These are phyloP conservation scores for Artemisia argyi DNA, from an alignment of 129 eudicot species.

Conservation along the genomic window DNA sequence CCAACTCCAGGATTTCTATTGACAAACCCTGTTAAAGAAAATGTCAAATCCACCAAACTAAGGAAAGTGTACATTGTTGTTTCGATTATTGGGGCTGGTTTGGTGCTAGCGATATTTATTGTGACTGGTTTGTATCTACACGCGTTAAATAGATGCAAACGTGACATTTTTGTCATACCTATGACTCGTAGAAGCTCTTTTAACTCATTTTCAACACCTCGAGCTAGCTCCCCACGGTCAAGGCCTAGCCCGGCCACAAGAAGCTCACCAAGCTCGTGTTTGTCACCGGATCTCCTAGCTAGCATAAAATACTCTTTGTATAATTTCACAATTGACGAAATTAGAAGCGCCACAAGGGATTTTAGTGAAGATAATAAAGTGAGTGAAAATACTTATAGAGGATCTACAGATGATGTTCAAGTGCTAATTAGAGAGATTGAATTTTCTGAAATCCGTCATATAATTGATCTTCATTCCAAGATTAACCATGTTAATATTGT, in stretches of 20 bases:
- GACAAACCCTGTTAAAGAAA: slow-evolving; percentile 36
- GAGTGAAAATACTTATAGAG: slow-evolving; percentile 43
- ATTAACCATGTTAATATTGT: slow-evolving; percentile 71
- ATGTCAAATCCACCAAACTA: slow-evolving; percentile 27
- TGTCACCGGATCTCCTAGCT: slow-evolving; percentile 75
- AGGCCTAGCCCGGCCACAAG: slow-evolving; percentile 41
- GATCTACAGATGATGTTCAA: slow-evolving; percentile 44
- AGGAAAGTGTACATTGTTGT: slow-evolving; percentile 47
- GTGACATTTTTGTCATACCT: slow-evolving; percentile 31
- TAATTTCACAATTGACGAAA: slow-evolving; percentile 56
- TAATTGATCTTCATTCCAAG: slow-evolving; percentile 66
- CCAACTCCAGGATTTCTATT: slow-evolving; percentile 61
- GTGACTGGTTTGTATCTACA: slow-evolving; percentile 54
- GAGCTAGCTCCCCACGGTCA: slow-evolving; percentile 44
- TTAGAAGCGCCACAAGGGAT: slow-evolving; percentile 46
- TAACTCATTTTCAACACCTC: slow-evolving; percentile 54
- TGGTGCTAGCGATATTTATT: slow-evolving; percentile 34
- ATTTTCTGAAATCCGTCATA: slow-evolving; percentile 53
- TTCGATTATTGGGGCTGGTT: slow-evolving; percentile 39
- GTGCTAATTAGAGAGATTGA: slow-evolving; percentile 56
- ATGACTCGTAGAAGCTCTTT: slow-evolving; percentile 43
- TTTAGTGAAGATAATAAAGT: slow-evolving; percentile 43
- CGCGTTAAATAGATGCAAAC: slow-evolving; percentile 46
- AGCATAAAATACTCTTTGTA: slow-evolving; percentile 59
- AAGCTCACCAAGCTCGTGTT: slow-evolving; percentile 70